Evolutionary conservation across 352 stramenopile species (phyloP).

Genomic region (Elongisporangium anandrum): DNA sequence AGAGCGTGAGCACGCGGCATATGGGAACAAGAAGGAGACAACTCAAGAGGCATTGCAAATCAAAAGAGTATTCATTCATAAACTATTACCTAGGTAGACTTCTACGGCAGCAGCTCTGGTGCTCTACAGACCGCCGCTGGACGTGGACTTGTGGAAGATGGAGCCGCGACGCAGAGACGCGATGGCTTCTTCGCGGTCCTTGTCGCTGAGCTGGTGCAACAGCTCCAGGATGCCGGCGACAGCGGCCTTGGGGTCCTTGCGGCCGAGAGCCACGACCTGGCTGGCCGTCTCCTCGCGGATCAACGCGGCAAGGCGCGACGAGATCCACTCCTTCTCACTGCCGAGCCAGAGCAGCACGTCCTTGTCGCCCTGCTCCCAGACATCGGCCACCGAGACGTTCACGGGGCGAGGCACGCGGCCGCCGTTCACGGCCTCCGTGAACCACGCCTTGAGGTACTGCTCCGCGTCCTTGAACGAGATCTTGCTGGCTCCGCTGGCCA

Average conservation of each 20-base stretch:
- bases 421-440: conserved; percentile 76
- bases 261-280: conserved; percentile 73
- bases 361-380: conserved; percentile 69
- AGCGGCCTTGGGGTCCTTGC: conserved; percentile 77
- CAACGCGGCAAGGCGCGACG: conserved; percentile 47
- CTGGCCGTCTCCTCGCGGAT: conserved; percentile 63
- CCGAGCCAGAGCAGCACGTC: conserved; percentile 77
- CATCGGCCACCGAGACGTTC: conserved; percentile 58
- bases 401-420: conserved; percentile 58
- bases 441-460: conserved; percentile 73
- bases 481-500: conserved; percentile 24
- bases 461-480: conserved; percentile 51
- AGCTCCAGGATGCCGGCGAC: conserved; percentile 82
- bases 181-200: conserved; percentile 83
- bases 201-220: conserved; percentile 75
- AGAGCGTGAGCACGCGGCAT: no score
- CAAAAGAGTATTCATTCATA: no score
- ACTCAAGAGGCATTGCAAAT: no score
- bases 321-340: conserved; percentile 78
- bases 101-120: no score
- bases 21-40: no score
- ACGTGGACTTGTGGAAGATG: conserved; percentile 81
- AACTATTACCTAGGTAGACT: no score
- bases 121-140: conserved; percentile 6
- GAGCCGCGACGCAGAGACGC: conserved; percentile 73